These are phyloP conservation scores for Coelastrella sp. DNA, from an alignment of 139 green algal genomes.

Conservation along the genomic window DNA sequence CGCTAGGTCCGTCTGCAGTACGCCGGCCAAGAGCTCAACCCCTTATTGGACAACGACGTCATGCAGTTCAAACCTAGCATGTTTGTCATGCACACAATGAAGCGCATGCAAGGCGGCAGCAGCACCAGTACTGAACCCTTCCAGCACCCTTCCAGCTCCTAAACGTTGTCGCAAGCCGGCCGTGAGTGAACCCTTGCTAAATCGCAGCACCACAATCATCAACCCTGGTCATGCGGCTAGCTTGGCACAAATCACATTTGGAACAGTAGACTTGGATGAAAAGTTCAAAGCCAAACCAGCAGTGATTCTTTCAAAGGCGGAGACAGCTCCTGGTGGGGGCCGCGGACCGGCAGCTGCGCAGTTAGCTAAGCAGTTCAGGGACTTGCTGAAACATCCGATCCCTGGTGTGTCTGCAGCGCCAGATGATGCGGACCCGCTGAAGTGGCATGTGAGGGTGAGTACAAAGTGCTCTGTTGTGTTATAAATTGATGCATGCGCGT, in stretches of 20 bases:
- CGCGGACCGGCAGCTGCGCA: background rate
- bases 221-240: background rate
- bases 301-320: background rate
- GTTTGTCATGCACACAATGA: conserved; percentile 14
- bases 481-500: background rate
- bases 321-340: background rate
- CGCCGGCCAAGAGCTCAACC: background rate
- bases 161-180: background rate
- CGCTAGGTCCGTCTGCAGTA: background rate
- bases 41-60: background rate
- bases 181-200: background rate
- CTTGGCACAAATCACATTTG: background rate
- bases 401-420: conserved; percentile 16
- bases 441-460: background rate
- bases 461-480: background rate
- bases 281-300: background rate
- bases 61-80: background rate
- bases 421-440: background rate
- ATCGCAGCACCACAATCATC: background rate
- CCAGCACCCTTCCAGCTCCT: background rate
- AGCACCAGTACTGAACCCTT: background rate
- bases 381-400: conserved; percentile 14
- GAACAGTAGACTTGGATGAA: background rate
- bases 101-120: conserved; percentile 4
- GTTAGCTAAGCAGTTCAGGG: conserved; percentile 35